A percentile compares a stretch with the other conserved stretches of the same genome.
Evolutionary conservation across 768 basidiomycete genomes (phyloP).

Genomic region (Russula earlei): DNA sequence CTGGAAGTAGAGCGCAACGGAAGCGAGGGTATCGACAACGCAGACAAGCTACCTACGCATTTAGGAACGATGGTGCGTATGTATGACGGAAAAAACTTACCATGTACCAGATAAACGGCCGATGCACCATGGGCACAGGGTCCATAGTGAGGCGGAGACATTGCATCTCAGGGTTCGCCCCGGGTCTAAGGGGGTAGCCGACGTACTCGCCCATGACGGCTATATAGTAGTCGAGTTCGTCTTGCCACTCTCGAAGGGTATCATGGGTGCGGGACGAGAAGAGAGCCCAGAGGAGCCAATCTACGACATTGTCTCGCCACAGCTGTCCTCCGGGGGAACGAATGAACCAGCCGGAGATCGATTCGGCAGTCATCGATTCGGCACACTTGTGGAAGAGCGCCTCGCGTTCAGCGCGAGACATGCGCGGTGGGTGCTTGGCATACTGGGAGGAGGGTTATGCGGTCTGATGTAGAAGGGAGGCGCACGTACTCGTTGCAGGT

Average conservation of each 20-base stretch:
- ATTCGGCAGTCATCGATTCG: conserved; percentile 20
- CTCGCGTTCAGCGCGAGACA: conserved; percentile 35
- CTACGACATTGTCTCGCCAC: conserved; percentile 39
- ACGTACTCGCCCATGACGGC: conserved; percentile 31
- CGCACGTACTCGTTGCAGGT: conserved; percentile 40
- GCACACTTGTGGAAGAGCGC: conserved; percentile 42
- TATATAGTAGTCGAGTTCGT: conserved; percentile 44
- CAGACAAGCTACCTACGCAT: conserved; percentile 38
- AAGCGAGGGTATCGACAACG: conserved; percentile 38
- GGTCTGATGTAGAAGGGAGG: not conserved
- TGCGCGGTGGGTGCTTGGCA: conserved; percentile 29
- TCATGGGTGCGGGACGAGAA: conserved; percentile 36
- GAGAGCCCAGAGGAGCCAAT: conserved; percentile 61
- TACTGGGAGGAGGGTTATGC: conserved; percentile 16
- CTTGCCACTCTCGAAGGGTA: conserved; percentile 32
- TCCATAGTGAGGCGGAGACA: conserved; percentile 49
- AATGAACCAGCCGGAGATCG: conserved; percentile 47
- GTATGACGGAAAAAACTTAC: conserved; percentile 26
- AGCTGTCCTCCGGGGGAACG: conserved; percentile 24
- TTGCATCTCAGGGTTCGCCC: conserved; percentile 30
- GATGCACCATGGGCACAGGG: conserved; percentile 43
- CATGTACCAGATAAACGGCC: conserved; percentile 57
- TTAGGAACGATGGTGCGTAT: not conserved
- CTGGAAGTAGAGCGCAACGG: conserved; percentile 29
- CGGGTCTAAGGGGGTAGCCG: conserved; percentile 34